phyloP scores from a whole-genome alignment of 176 grass and related monocot genomes.

The Themeda triandra region DNA sequence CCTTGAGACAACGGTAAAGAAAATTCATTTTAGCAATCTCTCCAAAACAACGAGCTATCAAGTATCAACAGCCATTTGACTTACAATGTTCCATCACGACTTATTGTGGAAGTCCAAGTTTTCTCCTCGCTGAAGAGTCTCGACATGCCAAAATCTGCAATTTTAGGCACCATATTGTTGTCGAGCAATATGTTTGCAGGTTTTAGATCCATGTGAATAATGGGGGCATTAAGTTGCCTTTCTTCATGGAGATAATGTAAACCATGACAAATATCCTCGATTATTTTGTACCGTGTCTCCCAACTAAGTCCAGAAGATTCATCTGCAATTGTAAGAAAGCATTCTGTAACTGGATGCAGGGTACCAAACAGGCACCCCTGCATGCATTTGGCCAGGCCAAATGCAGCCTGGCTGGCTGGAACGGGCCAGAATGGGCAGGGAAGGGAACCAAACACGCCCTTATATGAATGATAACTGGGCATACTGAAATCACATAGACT shows the following conservation, averaged over 20 bases:
- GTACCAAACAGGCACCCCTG: too few relatives aligned
- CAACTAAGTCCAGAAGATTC: not conserved
- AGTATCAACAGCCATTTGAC: not conserved
- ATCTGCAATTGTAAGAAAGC: not conserved
- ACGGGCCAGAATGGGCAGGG: too few relatives aligned
- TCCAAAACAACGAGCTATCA: not conserved
- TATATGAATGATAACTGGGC: not conserved
- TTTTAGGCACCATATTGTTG: not conserved
- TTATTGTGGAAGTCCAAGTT: not conserved
- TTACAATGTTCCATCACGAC: slow-evolving; percentile 9
- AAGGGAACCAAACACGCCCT: too few relatives aligned
- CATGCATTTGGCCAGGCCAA: too few relatives aligned
- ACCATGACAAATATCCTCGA: not conserved
- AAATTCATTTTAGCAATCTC: not conserved
- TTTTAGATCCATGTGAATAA: slow-evolving; percentile 1
- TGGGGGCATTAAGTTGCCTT: not conserved
- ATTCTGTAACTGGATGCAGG: too few relatives aligned
- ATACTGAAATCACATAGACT: not conserved
- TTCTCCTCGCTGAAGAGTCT: not conserved
- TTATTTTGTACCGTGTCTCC: not conserved
- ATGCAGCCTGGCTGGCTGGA: too few relatives aligned
- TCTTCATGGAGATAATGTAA: not conserved
- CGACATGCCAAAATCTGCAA: not conserved
- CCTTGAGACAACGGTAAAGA: not conserved
- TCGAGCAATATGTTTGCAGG: slow-evolving; percentile 6